Conservation (phyloP, 768 basidiomycete genomes). For the Psilocybe sp. region DNA sequence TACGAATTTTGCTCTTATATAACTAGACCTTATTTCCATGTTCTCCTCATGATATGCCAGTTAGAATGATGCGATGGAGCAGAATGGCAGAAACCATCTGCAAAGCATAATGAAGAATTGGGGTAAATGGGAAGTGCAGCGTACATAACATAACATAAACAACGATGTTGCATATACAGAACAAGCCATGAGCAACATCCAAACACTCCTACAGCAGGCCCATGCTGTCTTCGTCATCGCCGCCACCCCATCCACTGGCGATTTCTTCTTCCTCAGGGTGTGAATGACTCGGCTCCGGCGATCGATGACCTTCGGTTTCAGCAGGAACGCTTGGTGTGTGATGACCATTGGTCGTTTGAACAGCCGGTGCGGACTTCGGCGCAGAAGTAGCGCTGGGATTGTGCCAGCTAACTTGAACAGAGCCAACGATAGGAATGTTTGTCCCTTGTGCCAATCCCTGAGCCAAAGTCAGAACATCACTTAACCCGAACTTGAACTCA, state of each 20-base stretch:
- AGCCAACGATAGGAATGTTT: constrained; percentile 63
- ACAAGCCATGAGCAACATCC: too few relatives aligned
- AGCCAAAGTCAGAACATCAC: constrained; percentile 10
- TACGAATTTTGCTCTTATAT: too few relatives aligned
- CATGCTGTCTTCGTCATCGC: constrained; percentile 70
- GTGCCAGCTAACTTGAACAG: constrained; percentile 69
- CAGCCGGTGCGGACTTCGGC: constrained; percentile 13
- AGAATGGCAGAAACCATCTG: too few relatives aligned
- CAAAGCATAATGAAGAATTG: too few relatives aligned
- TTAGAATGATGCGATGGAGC: too few relatives aligned
- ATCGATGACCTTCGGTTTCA: constrained; percentile 27
- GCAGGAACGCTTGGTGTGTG: constrained; percentile 6
- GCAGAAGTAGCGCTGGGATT: constrained; percentile 28
- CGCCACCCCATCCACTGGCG: constrained; percentile 73
- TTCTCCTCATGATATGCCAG: too few relatives aligned
- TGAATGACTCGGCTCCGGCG: constrained; percentile 21
- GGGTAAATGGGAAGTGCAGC: too few relatives aligned
- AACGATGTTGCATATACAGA: too few relatives aligned
- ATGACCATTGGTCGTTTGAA: constrained; percentile 10
- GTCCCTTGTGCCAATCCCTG: constrained; percentile 74
- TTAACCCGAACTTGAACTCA: background rate
- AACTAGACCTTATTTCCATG: too few relatives aligned
- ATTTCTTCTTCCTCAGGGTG: constrained; percentile 58
- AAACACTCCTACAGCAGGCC: constrained; percentile 48
- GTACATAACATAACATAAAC: too few relatives aligned